These are phyloP conservation scores for Penicillium desertorum DNA, from an alignment of 495 filamentous ascomycete genomes.

Conservation along the genomic window DNA sequence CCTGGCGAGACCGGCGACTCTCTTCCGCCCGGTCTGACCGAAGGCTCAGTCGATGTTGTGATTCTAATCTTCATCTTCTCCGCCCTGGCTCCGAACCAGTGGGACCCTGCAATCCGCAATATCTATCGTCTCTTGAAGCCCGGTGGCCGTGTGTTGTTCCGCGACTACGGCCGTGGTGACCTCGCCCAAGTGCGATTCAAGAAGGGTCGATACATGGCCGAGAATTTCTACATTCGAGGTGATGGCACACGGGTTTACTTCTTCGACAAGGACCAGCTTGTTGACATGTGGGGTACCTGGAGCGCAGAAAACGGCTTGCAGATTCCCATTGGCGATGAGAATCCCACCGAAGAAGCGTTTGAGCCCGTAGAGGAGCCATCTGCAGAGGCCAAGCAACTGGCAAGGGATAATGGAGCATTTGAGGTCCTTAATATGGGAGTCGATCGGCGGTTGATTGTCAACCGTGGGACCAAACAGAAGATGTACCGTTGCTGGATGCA, in stretches of 20 bases:
- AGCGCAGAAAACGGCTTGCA: slow-evolving; percentile 37
- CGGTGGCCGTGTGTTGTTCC: slow-evolving; percentile 85
- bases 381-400: slow-evolving; percentile 12
- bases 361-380: slow-evolving; percentile 12
- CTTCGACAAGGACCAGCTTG: slow-evolving; percentile 82
- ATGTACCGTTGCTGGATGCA: slow-evolving; percentile 99
- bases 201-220: slow-evolving; percentile 85
- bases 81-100: slow-evolving; percentile 80
- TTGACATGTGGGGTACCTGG: slow-evolving; percentile 71
- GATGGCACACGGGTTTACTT: slow-evolving; percentile 98
- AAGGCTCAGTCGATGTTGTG: slow-evolving; percentile 80
- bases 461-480: slow-evolving; percentile 83
- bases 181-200: slow-evolving; percentile 95
- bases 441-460: slow-evolving; percentile 87
- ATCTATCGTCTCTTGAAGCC: slow-evolving; percentile 79
- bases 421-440: slow-evolving; percentile 71
- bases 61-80: slow-evolving; percentile 97
- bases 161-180: slow-evolving; percentile 94
- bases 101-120: slow-evolving; percentile 78
- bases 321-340: slow-evolving; percentile 15
- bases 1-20: slow-evolving; percentile 34
- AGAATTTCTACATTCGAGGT: slow-evolving; percentile 95
- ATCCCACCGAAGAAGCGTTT: slow-evolving; percentile 16
- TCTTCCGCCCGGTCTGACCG: slow-evolving; percentile 72
- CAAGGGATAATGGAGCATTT: slow-evolving; percentile 45